Conservation (phyloP, 768 basidiomycete genomes). For the Floccularia luteovirens region DNA sequence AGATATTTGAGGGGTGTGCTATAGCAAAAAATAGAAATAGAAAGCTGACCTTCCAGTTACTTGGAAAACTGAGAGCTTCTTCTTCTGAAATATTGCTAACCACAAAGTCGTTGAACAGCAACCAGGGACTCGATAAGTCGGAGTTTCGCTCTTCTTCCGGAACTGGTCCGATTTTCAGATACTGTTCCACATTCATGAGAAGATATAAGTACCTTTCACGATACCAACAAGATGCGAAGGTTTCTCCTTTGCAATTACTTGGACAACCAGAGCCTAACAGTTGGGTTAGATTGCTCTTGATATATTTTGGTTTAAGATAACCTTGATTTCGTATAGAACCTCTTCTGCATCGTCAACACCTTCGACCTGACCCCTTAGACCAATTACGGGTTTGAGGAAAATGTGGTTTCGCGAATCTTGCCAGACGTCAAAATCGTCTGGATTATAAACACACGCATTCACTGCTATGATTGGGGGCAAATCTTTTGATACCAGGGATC, state of each 20-base stretch:
- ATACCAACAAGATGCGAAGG: conserved; percentile 84
- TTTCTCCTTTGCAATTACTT: conserved; percentile 65
- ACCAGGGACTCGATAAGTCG: conserved; percentile 60
- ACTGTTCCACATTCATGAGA: background rate
- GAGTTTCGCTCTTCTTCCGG: conserved; percentile 51
- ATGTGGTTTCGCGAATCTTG: conserved; percentile 48
- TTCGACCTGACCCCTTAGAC: conserved; percentile 52
- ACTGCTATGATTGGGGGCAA: conserved; percentile 82
- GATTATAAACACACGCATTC: conserved; percentile 75
- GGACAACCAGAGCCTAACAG: conserved; percentile 71
- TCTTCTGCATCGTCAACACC: conserved; percentile 48
- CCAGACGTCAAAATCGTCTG: conserved; percentile 74
- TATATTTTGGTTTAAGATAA: conserved; percentile 25
- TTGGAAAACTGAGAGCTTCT: conserved; percentile 83
- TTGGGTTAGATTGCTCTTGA: background rate
- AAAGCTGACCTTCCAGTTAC: conserved; percentile 79
- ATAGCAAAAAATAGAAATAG: conserved; percentile 7
- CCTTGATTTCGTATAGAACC: conserved; percentile 66
- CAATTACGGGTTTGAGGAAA: conserved; percentile 54
- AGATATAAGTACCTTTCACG: conserved; percentile 54
- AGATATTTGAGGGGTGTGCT: conserved; percentile 3
- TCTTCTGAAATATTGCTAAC: conserved; percentile 80
- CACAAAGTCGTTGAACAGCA: conserved; percentile 94
- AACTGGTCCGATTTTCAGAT: conserved; percentile 31
- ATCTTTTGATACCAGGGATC: conserved; percentile 53